Conservation (phyloP, 345 rosid genomes). For the Eucalyptus fibrosa region DNA sequence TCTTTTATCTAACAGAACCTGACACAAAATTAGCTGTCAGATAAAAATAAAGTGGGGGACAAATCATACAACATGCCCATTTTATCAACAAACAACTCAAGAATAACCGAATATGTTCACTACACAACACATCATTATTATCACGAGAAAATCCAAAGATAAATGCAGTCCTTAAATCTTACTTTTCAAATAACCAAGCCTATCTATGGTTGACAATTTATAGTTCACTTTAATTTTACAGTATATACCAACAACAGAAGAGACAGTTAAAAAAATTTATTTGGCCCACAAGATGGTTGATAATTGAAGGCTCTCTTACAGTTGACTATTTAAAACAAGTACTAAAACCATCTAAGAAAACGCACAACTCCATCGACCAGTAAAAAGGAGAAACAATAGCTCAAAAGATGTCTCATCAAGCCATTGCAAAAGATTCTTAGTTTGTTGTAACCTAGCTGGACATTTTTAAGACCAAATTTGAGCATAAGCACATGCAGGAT, state of each 20-base stretch:
- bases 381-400: not conserved
- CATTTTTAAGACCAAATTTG: not conserved
- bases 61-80: not conserved
- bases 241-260: not conserved
- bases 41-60: not conserved
- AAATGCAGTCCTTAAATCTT: not conserved
- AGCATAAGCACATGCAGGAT: not conserved
- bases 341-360: not conserved
- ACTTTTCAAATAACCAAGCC: not conserved
- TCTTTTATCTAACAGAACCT: slow-evolving; percentile 23
- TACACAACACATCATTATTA: not conserved
- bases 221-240: not conserved
- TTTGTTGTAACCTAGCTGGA: not conserved
- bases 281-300: not conserved
- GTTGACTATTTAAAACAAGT: not conserved
- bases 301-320: not conserved
- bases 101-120: not conserved
- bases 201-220: not conserved
- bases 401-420: not conserved
- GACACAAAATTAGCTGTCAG: not conserved
- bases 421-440: not conserved
- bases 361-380: not conserved
- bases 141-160: not conserved
- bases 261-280: not conserved
- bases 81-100: not conserved